Evolutionary conservation across 1,284 basidiomycete genomes (phyloP), one percentile per base, ranked within the genome.

Genomic region (Exobasidium cylindrosporum): DNA sequence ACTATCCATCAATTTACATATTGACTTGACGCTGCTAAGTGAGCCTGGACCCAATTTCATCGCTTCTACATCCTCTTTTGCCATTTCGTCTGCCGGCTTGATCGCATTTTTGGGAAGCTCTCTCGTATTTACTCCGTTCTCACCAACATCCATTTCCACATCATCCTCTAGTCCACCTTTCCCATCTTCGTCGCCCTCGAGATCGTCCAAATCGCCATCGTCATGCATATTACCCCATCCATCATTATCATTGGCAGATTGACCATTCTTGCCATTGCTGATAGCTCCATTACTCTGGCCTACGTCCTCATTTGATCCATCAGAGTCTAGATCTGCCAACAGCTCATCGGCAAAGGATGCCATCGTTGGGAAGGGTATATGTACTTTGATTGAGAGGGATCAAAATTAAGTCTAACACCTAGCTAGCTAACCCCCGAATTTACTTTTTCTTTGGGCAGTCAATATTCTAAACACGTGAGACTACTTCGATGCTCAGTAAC

Each of bases 41-140:
- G 88, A 88, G 31, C 95, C 85, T 1, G 82, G 84, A 7, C 87
- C 86, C 47, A 98, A 82, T 74, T 97, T 91, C 88, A 96, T 93
- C 70, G 87, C 85, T 76, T 94, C 88, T 30, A 97, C 94, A 61
- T 94, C 92, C 67, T 93, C 92, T 43, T 85, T 87, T 78, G 96
- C 92, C 47, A 97, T 83, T 81, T 97, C 93, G 28, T 96, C 93
- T 6, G 94, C 90, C 6, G 95, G 95, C 68, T 87, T 87, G 1
- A 95, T 84, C 3, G 95, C 95, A 4, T 93, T 94, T 69, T 91
- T 88, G 0, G 94, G 86, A 0, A 97, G 61, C 21, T 53, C 54
- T 11, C 60, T n/a, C 10, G 26, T 54, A 13, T 59, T 61, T 32
- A 63, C 56, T 17, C 58, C 35, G 17, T 28, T 44, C 1, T 57